Conservation (phyloP, 2,329 filamentous ascomycete genomes). For the Xylariomycetidae sp. region DNA sequence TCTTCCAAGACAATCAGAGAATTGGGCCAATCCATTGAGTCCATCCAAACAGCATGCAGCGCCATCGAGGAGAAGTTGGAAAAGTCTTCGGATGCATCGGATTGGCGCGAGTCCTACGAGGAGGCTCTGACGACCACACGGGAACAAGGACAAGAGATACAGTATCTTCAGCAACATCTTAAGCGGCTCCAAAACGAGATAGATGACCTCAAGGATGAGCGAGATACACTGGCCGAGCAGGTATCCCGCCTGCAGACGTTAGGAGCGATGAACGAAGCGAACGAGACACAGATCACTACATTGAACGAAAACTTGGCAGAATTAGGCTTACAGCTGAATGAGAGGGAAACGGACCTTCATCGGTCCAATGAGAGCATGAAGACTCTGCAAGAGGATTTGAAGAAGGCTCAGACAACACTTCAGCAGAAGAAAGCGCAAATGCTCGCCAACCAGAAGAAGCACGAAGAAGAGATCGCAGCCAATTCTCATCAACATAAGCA, state of each 20-base stretch:
- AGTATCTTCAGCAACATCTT: constrained; percentile 13
- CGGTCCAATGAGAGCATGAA: constrained; percentile 9
- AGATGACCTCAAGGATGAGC: too few species aligned
- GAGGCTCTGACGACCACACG: constrained; percentile 4
- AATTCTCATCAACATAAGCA: constrained; percentile 13
- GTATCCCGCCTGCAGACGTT: too few species aligned
- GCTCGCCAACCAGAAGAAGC: constrained; percentile 8
- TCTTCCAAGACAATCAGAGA: constrained; percentile 4
- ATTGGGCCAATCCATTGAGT: constrained; percentile 7
- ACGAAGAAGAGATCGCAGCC: constrained; percentile 8
- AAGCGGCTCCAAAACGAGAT: constrained; percentile 4
- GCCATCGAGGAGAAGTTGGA: constrained; percentile 6
- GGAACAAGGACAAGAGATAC: constrained; percentile 6
- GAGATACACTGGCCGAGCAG: too few species aligned
- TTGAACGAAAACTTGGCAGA: constrained; percentile 7
- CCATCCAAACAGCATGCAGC: constrained; percentile 5
- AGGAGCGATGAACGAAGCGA: constrained; percentile 4
- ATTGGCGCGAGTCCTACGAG: constrained; percentile 16
- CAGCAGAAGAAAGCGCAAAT: constrained; percentile 11
- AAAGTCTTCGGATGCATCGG: constrained; percentile 3
- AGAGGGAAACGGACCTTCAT: constrained; percentile 10
- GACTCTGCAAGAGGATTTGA: constrained; percentile 9
- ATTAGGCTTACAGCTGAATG: constrained; percentile 8
- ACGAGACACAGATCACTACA: too few species aligned
- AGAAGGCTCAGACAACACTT: constrained; percentile 5